Evolutionary conservation across 176 grass and related monocot species (phyloP).

Genomic region (Panicum miliaceum): DNA sequence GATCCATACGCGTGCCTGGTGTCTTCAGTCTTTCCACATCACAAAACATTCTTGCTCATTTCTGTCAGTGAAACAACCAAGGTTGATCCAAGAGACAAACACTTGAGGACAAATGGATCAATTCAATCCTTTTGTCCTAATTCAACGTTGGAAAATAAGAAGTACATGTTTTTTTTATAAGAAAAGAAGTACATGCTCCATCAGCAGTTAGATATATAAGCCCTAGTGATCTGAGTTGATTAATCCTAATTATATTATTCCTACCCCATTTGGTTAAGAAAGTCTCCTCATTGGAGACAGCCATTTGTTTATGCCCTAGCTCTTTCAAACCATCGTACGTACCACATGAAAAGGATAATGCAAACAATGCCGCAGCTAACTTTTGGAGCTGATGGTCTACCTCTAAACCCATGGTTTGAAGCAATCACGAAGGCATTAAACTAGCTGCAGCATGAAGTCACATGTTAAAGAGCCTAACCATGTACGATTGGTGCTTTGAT

Average conservation of each 20-base stretch:
- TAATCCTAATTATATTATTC: background rate
- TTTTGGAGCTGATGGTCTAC: constrained; percentile 19
- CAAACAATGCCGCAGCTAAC: background rate
- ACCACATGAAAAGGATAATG: constrained; percentile 22
- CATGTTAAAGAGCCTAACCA: constrained; percentile 19
- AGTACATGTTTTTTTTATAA: no score
- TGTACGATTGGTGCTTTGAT: background rate
- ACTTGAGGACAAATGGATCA: no score
- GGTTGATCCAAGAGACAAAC: background rate
- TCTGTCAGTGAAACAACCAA: background rate
- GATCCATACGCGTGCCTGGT: background rate
- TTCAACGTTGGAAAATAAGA: no score
- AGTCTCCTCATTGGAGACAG: constrained; percentile 47
- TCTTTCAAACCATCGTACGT: background rate
- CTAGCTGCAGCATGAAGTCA: constrained; percentile 16
- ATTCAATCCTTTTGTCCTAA: no score
- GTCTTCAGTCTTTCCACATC: background rate
- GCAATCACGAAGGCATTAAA: constrained; percentile 24
- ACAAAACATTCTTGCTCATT: background rate
- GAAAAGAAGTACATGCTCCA: background rate
- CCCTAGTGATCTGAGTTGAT: background rate
- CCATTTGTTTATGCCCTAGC: constrained; percentile 6
- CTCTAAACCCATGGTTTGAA: constrained; percentile 17
- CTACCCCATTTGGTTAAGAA: background rate
- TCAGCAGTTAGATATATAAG: background rate